These are phyloP conservation scores for Ustanciosporium gigantosporum DNA, from an alignment of 1,284 basidiomycete genomes.

Conservation along the genomic window DNA sequence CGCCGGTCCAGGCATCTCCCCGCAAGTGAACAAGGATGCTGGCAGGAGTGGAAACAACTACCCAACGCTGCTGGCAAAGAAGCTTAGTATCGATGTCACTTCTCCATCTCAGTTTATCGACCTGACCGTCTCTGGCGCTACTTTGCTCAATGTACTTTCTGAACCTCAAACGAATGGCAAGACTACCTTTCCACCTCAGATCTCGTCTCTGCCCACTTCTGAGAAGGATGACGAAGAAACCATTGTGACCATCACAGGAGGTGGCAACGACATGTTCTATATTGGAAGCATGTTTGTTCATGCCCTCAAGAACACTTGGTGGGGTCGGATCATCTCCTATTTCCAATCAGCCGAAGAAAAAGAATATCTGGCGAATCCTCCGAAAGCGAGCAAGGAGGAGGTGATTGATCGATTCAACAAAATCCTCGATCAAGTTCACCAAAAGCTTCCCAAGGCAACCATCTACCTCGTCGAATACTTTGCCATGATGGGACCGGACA, in stretches of 20 bases:
- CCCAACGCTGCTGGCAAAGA: conserved; percentile 11
- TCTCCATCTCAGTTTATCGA: conserved; percentile 7
- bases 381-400: conserved; percentile 4
- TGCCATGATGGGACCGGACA: conserved; percentile 15
- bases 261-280: conserved; percentile 26
- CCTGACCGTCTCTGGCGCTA: conserved; percentile 17
- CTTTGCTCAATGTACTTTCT: conserved; percentile 12
- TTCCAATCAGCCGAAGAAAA: conserved; percentile 2
- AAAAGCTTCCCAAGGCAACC: conserved; percentile 5
- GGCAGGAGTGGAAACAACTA: conserved; percentile 24
- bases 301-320: conserved; percentile 10
- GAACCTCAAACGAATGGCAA: conserved; percentile 10
- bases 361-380: not conserved
- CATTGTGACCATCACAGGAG: conserved; percentile 14
- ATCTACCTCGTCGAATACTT: conserved; percentile 23
- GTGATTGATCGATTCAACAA: conserved; percentile 5
- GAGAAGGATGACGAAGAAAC: conserved; percentile 9
- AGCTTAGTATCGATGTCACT: conserved; percentile 2
- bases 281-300: conserved; percentile 20
- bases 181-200: conserved; percentile 10
- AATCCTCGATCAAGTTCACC: conserved; percentile 4
- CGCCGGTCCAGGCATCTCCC: conserved; percentile 17
- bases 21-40: conserved; percentile 11
- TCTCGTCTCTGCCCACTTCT: not conserved
- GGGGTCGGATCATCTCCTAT: conserved; percentile 7